phyloP scores from a whole-genome alignment of 2,329 filamentous ascomycete genomes.

The Paecilomyces niveus region DNA sequence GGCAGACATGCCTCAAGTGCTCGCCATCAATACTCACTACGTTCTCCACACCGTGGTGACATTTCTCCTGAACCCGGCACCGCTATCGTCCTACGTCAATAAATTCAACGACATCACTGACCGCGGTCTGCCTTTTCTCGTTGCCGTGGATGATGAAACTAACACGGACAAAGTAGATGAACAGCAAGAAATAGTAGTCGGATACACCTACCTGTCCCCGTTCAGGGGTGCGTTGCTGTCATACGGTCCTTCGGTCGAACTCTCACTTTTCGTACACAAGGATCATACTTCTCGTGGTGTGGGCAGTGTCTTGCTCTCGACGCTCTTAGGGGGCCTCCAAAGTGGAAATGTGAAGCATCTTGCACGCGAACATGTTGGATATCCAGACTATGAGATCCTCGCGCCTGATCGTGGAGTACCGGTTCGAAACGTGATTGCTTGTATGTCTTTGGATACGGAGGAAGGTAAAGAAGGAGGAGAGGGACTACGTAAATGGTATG shows the following conservation, averaged over 20 bases:
- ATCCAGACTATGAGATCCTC: conserved; percentile 6
- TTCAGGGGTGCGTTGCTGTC: conserved; percentile 29
- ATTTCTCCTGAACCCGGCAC: conserved; percentile 22
- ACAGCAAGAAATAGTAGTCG: conserved; percentile 15
- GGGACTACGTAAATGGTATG: conserved; percentile 30
- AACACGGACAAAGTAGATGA: conserved; percentile 1
- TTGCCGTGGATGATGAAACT: conserved; percentile 19
- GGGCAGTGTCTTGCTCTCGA: conserved; percentile 24
- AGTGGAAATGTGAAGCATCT: conserved; percentile 14
- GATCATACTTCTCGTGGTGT: conserved; percentile 23
- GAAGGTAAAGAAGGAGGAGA: conserved; percentile 21
- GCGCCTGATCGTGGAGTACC: conserved; percentile 1
- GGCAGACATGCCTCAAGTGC: conserved; percentile 27
- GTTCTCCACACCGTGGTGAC: conserved; percentile 30
- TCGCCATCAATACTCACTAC: conserved; percentile 30
- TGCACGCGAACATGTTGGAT: conserved; percentile 10
- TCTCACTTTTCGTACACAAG: conserved; percentile 33
- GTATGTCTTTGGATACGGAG: conserved; percentile 32
- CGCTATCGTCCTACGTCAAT: conserved; percentile 18
- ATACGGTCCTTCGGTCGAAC: conserved; percentile 35
- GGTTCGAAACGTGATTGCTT: conserved; percentile 28
- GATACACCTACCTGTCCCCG: conserved; percentile 28
- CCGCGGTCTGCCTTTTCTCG: conserved; percentile 29
- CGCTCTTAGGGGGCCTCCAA: conserved; percentile 21
- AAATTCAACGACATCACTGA: conserved; percentile 18